phyloP scores from a whole-genome alignment of 257 asterid genomes.

The Solanum habrochaites region DNA sequence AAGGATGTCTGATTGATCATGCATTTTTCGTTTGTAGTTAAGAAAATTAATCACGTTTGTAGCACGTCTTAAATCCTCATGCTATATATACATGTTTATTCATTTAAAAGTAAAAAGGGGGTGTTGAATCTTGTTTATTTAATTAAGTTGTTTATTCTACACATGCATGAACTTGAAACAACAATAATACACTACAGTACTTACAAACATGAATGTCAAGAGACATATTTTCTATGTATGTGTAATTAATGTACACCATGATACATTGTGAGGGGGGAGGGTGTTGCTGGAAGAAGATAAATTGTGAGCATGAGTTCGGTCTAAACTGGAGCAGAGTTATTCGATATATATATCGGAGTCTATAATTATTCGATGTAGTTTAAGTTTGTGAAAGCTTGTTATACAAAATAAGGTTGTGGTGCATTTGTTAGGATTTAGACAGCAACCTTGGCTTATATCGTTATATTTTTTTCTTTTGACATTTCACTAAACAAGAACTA shows the following conservation, averaged over 20 bases:
- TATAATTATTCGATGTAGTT: neutral
- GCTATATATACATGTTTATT: neutral
- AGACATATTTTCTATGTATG: neutral
- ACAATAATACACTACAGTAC: neutral
- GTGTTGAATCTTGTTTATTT: neutral
- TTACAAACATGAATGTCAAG: neutral
- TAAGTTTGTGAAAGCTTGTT: neutral
- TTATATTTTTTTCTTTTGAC: neutral
- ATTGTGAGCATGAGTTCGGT: neutral
- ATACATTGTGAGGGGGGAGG: neutral
- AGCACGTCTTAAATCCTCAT: neutral
- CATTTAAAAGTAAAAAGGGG: neutral
- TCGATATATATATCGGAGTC: neutral
- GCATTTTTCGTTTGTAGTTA: neutral
- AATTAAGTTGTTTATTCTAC: neutral
- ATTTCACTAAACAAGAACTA: neutral
- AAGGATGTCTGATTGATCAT: too few relatives aligned
- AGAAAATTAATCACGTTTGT: neutral
- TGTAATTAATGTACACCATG: neutral
- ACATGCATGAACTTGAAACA: neutral
- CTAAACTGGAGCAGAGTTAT: neutral
- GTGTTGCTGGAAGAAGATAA: neutral
- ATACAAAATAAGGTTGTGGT: neutral
- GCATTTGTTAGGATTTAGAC: neutral
- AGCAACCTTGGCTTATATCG: neutral